phyloP scores from a whole-genome alignment of 2,329 filamentous ascomycete species.

The Ophiocordyceps australis region DNA sequence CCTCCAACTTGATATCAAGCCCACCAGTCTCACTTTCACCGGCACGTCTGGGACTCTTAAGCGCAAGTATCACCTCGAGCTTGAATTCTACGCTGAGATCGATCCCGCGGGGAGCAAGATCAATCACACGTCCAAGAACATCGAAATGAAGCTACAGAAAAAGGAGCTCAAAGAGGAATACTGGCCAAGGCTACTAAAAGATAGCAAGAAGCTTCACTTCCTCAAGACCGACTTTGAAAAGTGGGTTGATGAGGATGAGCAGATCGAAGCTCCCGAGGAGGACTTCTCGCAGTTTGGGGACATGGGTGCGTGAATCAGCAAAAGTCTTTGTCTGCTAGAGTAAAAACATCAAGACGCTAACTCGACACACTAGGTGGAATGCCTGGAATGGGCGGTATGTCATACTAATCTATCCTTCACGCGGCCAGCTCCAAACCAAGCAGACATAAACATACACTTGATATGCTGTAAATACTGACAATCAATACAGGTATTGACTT shows the following conservation, averaged over 20 bases:
- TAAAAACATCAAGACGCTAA: too few species aligned
- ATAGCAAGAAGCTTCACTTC: slow-evolving; percentile 78
- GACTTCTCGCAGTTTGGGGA: slow-evolving; percentile 53
- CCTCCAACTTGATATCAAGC: slow-evolving; percentile 69
- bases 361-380: slow-evolving; percentile 25
- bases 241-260: slow-evolving; percentile 98
- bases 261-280: slow-evolving; percentile 74
- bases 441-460: too few species aligned
- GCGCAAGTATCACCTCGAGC: slow-evolving; percentile 66
- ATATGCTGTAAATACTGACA: too few species aligned
- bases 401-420: too few species aligned
- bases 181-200: slow-evolving; percentile 92
- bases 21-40: slow-evolving; percentile 61
- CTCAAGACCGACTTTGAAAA: slow-evolving; percentile 98
- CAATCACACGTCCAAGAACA: slow-evolving; percentile 73
- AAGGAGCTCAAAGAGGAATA: slow-evolving; percentile 89
- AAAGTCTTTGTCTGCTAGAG: too few species aligned
- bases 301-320: slow-evolving; percentile 45
- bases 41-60: slow-evolving; percentile 74
- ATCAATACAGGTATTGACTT: slow-evolving; percentile 84
- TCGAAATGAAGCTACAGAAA: slow-evolving; percentile 88
- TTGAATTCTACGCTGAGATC: slow-evolving; percentile 84
- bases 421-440: too few species aligned
- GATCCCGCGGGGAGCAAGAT: slow-evolving; percentile 69
- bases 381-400: slow-evolving; percentile 33